Percentiles rank a stretch among this genome's conserved stretches.
phyloP scores from a whole-genome alignment of 2,329 filamentous ascomycete genomes.

The Colletotrichum sp. region DNA sequence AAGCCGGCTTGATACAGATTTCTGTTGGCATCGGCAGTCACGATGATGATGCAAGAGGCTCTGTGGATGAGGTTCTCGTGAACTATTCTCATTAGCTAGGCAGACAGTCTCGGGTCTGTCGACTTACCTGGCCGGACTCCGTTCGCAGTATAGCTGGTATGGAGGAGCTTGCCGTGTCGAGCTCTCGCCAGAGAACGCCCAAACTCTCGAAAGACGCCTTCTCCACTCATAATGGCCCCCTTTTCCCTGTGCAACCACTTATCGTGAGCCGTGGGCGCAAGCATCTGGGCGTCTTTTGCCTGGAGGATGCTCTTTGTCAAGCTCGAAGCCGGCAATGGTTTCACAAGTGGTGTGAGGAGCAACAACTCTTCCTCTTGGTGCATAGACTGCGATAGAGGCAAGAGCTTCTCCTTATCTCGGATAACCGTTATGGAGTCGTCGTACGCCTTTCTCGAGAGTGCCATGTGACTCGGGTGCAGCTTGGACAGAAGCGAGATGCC shows the following conservation, averaged over 20 bases:
- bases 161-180: conserved; percentile 83
- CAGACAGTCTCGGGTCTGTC: neutral
- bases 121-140: conserved; percentile 74
- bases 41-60: conserved; percentile 85
- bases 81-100: conserved; percentile 47
- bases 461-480: conserved; percentile 82
- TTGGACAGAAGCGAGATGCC: conserved; percentile 79
- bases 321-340: conserved; percentile 88
- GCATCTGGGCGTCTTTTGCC: conserved; percentile 44
- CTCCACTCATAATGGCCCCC: conserved; percentile 82
- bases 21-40: conserved; percentile 92
- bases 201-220: conserved; percentile 89
- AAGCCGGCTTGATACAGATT: conserved; percentile 95
- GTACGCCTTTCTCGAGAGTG: conserved; percentile 84
- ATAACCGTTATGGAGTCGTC: conserved; percentile 93
- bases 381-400: conserved; percentile 83
- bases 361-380: conserved; percentile 88
- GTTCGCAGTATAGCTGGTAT: conserved; percentile 95
- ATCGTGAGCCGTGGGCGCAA: conserved; percentile 52
- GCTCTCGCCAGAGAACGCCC: conserved; percentile 87
- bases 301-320: conserved; percentile 75
- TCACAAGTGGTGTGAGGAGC: conserved; percentile 86
- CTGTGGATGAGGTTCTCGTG: conserved; percentile 92
- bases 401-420: conserved; percentile 81
- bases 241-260: conserved; percentile 63